These are phyloP conservation scores for Colletotrichum sidae DNA, from an alignment of 2,329 filamentous ascomycete genomes.

Conservation along the genomic window DNA sequence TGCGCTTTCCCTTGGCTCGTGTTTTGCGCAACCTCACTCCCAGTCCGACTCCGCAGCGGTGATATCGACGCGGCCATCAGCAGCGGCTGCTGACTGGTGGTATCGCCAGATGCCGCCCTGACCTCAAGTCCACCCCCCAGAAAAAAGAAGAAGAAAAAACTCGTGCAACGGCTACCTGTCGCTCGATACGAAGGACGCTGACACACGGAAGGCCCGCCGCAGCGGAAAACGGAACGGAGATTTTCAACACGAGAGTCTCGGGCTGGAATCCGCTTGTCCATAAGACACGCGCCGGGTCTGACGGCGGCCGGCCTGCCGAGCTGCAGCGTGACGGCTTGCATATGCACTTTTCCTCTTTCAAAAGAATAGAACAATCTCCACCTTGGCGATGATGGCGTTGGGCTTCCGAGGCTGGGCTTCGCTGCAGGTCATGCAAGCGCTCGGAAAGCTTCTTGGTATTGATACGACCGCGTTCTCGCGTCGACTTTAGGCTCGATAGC, in stretches of 20 bases:
- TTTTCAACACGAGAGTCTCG: slow-evolving; percentile 19
- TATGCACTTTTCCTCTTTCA: slow-evolving; percentile 5
- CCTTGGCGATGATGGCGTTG: slow-evolving; percentile 3
- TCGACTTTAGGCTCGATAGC: background rate
- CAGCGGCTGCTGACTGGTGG: background rate
- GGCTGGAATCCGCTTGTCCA: slow-evolving; percentile 13
- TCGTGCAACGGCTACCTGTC: slow-evolving; percentile 3
- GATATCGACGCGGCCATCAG: background rate
- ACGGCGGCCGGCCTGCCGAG: background rate
- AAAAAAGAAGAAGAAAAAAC: slow-evolving; percentile 27
- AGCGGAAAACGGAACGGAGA: slow-evolving; percentile 23
- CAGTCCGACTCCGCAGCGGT: slow-evolving; percentile 2
- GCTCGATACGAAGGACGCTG: slow-evolving; percentile 25
- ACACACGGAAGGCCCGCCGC: slow-evolving; percentile 27
- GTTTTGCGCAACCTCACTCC: background rate
- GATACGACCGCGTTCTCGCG: background rate
- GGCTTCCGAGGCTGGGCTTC: slow-evolving; percentile 15
- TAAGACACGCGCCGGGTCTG: slow-evolving; percentile 6
- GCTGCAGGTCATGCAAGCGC: slow-evolving; percentile 22
- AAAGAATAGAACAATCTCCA: background rate
- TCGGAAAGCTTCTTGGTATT: background rate
- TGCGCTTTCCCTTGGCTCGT: slow-evolving; percentile 3
- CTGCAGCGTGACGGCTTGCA: slow-evolving; percentile 7
- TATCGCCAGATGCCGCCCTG: too few species aligned
- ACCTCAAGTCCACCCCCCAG: background rate